Conservation (phyloP, 208 protist genomes). For the Leishmania tarentolae region DNA sequence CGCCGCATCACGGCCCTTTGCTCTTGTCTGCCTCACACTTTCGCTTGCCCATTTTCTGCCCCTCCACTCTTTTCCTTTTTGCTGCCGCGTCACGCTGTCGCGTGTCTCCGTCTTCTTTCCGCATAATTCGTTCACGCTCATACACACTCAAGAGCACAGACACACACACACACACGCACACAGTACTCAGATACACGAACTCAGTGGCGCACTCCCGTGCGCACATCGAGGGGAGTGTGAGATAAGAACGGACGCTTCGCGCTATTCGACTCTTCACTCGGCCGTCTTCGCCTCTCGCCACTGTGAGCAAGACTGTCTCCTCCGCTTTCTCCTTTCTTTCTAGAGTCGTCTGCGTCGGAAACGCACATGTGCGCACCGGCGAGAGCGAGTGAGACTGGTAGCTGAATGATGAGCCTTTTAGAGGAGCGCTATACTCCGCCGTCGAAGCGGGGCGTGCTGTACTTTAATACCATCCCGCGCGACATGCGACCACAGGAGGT, state of each 20-base stretch:
- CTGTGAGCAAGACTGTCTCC: no score
- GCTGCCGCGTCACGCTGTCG: neutral
- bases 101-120: neutral
- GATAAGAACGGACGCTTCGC: neutral
- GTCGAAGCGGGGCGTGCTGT: constrained; percentile 67
- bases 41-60: neutral
- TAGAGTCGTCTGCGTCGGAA: neutral
- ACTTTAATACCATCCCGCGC: constrained; percentile 74
- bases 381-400: neutral
- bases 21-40: neutral
- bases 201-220: constrained; percentile 11
- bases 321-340: neutral
- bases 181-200: neutral
- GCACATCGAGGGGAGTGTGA: neutral
- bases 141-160: neutral
- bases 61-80: neutral
- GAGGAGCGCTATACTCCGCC: constrained; percentile 38
- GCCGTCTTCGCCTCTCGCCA: neutral
- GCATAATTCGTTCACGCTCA: neutral
- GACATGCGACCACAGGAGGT: constrained; percentile 83
- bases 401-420: constrained; percentile 13
- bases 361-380: neutral
- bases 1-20: neutral
- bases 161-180: neutral
- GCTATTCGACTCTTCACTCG: neutral